Evolutionary conservation across 176 grass and related monocot genomes (phyloP).

Genomic region (Musa beccarii): DNA sequence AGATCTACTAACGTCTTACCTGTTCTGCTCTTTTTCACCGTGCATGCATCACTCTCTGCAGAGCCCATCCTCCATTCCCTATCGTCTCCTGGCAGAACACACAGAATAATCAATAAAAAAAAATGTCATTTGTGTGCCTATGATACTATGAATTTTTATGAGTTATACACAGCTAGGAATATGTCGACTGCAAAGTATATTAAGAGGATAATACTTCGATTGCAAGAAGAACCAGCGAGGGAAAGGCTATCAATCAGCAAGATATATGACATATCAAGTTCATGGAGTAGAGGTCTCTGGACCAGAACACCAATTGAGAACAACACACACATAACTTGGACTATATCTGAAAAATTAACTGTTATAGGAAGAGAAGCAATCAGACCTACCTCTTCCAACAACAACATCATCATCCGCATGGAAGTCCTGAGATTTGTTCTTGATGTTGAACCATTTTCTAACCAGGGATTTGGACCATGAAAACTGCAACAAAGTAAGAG

Average conservation of each 20-base stretch:
- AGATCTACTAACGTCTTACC: constrained; percentile 22
- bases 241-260: too few species aligned
- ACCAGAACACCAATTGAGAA: not conserved
- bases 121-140: constrained; percentile 10
- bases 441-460: constrained; percentile 90
- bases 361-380: not conserved
- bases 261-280: not conserved
- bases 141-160: not conserved
- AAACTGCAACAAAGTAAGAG: constrained; percentile 32
- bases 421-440: constrained; percentile 65
- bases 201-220: too few species aligned
- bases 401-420: constrained; percentile 42
- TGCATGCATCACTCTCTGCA: constrained; percentile 55
- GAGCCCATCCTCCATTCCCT: constrained; percentile 50
- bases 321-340: not conserved
- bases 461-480: constrained; percentile 86
- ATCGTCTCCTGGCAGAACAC: constrained; percentile 17
- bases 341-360: not conserved
- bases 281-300: too few species aligned
- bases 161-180: not conserved
- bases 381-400: constrained; percentile 31
- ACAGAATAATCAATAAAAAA: constrained; percentile 7
- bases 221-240: too few species aligned
- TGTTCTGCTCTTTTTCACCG: constrained; percentile 73
- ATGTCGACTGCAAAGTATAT: not conserved